Conservation (phyloP, 1,284 basidiomycete species). For the Malassezia nana region DNA sequence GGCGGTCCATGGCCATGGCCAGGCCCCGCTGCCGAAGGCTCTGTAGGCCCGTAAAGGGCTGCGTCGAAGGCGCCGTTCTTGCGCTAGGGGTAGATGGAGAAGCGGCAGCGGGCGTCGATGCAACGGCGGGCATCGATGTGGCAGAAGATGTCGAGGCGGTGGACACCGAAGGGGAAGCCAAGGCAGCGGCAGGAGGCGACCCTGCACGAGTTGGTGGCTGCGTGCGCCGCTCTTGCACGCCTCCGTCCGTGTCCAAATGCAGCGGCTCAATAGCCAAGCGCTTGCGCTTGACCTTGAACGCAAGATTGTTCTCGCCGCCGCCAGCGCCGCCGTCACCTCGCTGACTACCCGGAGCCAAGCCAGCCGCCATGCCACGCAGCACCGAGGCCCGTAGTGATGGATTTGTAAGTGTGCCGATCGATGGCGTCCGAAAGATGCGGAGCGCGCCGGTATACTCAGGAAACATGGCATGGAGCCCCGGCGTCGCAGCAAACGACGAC, state of each 20-base stretch:
- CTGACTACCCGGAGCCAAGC: conserved; percentile 10
- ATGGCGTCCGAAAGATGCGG: conserved; percentile 31
- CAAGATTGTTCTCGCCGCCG: conserved; percentile 70
- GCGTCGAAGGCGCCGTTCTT: not conserved
- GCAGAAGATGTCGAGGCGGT: not conserved
- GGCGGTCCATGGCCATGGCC: not conserved
- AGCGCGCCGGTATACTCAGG: conserved; percentile 32
- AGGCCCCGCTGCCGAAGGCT: conserved; percentile 15
- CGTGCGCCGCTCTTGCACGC: conserved; percentile 62
- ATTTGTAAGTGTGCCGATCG: conserved; percentile 32
- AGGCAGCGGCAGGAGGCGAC: no score
- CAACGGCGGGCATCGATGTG: not conserved
- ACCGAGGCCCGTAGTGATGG: conserved; percentile 29
- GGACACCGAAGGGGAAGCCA: no score
- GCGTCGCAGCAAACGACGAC: conserved; percentile 27
- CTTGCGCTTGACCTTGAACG: conserved; percentile 83
- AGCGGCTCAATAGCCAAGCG: conserved; percentile 80
- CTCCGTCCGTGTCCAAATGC: conserved; percentile 84
- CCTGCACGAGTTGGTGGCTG: conserved; percentile 17
- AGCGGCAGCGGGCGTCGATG: not conserved
- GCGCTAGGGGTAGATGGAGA: not conserved
- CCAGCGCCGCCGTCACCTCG: conserved; percentile 53
- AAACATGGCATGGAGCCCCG: conserved; percentile 24
- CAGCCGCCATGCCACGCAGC: conserved; percentile 36
- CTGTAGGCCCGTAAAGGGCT: conserved; percentile 4